Conservation (phyloP, 2,329 filamentous ascomycete genomes). For the Aotearoamyces nothofagi region DNA sequence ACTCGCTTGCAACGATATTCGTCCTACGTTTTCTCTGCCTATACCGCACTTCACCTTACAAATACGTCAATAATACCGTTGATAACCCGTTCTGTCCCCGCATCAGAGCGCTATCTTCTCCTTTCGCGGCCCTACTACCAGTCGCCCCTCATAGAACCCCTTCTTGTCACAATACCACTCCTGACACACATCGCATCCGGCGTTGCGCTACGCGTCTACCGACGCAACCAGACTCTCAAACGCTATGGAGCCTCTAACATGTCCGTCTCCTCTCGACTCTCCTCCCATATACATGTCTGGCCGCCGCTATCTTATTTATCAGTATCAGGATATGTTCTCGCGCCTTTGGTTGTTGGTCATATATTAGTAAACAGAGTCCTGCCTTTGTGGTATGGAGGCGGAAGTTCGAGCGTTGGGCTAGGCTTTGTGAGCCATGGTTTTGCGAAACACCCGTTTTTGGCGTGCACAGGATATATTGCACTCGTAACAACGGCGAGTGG, state of each 20-base stretch:
- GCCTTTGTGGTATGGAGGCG: constrained; percentile 64
- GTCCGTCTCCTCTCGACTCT: constrained; percentile 26
- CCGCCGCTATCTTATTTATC: constrained; percentile 57
- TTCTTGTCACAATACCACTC: constrained; percentile 64
- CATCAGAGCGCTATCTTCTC: constrained; percentile 73
- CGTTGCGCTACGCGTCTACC: constrained; percentile 59
- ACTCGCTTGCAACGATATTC: constrained; percentile 74
- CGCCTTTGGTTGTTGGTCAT: constrained; percentile 54
- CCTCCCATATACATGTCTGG: constrained; percentile 24
- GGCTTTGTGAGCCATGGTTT: constrained; percentile 80
- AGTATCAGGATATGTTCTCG: constrained; percentile 55
- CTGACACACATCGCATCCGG: constrained; percentile 64
- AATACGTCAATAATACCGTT: constrained; percentile 76
- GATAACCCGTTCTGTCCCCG: constrained; percentile 52
- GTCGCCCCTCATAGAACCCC: constrained; percentile 61
- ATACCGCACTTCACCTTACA: constrained; percentile 60
- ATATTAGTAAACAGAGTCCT: constrained; percentile 61
- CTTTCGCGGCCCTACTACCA: constrained; percentile 90
- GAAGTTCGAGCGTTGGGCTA: constrained; percentile 72
- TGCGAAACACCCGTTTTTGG: constrained; percentile 48
- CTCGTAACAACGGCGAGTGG: constrained; percentile 54
- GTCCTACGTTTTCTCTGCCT: constrained; percentile 68
- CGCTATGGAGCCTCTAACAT: constrained; percentile 60
- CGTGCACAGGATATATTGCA: constrained; percentile 53
- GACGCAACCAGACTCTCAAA: constrained; percentile 53